phyloP scores from a whole-genome alignment of 2,329 filamentous ascomycete species.

The Diplocarpon mali region DNA sequence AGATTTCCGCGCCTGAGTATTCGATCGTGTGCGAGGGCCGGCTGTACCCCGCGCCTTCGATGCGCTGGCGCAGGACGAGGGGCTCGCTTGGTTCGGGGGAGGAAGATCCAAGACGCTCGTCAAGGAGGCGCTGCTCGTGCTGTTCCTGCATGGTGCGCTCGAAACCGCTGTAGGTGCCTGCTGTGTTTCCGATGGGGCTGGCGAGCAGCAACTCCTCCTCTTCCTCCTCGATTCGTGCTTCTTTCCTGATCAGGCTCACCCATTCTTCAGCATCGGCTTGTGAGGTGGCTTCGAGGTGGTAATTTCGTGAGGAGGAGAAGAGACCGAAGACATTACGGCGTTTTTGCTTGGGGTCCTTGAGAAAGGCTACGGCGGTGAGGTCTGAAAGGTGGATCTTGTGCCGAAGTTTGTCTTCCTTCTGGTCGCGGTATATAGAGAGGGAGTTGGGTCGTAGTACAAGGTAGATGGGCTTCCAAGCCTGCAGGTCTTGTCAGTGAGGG shows the following conservation, averaged over 20 bases:
- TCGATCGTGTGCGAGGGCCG: conserved; percentile 52
- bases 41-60: conserved; percentile 23
- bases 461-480: conserved; percentile 86
- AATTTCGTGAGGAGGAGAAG: conserved; percentile 85
- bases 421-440: conserved; percentile 86
- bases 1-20: conserved; percentile 60
- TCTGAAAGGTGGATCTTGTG: conserved; percentile 83
- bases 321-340: conserved; percentile 82
- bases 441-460: conserved; percentile 84
- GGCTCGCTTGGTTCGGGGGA: conserved; percentile 42
- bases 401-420: conserved; percentile 78
- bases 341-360: conserved; percentile 82
- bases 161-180: conserved; percentile 20
- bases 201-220: conserved; percentile 73
- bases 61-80: conserved; percentile 9
- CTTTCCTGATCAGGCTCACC: conserved; percentile 69
- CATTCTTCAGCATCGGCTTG: conserved; percentile 72
- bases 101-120: conserved; percentile 33
- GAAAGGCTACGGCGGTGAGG: conserved; percentile 77
- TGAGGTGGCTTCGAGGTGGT: conserved; percentile 70
- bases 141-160: conserved; percentile 21
- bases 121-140: conserved; percentile 20
- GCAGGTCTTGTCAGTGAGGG: conserved; percentile 5
- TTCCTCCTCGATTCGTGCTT: conserved; percentile 78
- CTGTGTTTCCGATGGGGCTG: conserved; percentile 42